Conservation (phyloP, 257 asterid genomes). For the Anisodus acutangulus region DNA sequence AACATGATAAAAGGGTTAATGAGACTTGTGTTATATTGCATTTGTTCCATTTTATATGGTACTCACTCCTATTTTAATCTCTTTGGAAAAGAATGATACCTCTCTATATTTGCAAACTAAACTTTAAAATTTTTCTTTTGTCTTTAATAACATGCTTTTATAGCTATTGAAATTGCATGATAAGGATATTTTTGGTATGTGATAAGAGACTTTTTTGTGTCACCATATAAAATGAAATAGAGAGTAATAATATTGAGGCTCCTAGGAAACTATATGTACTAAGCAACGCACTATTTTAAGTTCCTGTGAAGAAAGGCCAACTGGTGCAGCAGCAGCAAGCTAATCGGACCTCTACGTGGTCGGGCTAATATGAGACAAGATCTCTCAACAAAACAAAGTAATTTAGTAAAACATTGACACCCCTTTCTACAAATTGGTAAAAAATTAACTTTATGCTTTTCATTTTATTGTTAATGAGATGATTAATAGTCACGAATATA, state of each 20-base stretch:
- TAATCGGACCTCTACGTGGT: background rate
- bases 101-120: background rate
- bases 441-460: too few relatives aligned
- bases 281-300: background rate
- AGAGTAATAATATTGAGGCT: background rate
- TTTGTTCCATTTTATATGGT: too few relatives aligned
- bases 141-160: background rate
- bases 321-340: too few relatives aligned
- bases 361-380: background rate
- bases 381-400: constrained; percentile 18
- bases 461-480: background rate
- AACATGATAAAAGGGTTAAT: too few relatives aligned
- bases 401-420: background rate
- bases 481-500: too few relatives aligned
- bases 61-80: background rate
- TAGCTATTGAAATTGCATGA: background rate
- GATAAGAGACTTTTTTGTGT: background rate
- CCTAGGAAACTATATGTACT: background rate
- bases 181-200: background rate
- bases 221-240: background rate
- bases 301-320: too few relatives aligned
- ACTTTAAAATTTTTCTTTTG: background rate
- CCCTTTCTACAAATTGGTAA: too few relatives aligned
- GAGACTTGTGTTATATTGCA: background rate
- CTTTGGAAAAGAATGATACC: background rate